Evolutionary conservation across 345 rosid genomes (phyloP).

Genomic region (Angophora floribunda): DNA sequence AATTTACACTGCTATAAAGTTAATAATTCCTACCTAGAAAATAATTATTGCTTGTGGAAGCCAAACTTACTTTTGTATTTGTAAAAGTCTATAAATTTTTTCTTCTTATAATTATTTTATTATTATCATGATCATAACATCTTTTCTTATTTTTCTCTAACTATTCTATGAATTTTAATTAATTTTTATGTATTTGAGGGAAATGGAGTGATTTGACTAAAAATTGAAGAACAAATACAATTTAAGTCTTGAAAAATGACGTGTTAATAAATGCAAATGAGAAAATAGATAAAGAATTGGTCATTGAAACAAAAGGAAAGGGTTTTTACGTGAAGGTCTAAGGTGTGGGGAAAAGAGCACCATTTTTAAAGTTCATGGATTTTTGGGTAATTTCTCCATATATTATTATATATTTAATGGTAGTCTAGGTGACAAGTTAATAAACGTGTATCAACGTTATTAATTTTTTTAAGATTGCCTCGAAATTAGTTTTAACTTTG

Average conservation of each 20-base stretch:
- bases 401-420: not conserved
- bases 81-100: not conserved
- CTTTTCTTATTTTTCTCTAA: not conserved
- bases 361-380: not conserved
- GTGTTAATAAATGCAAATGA: not conserved
- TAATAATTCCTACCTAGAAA: not conserved
- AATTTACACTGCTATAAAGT: not conserved
- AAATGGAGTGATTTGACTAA: not conserved
- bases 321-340: not conserved
- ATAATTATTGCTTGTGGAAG: not conserved
- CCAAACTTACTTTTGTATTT: not conserved
- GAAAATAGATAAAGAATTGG: not conserved
- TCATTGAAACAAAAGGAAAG: not conserved
- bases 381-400: not conserved
- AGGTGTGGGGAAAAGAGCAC: not conserved
- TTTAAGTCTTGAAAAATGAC: not conserved
- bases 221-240: not conserved
- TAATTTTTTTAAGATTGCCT: not conserved
- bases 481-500: not conserved
- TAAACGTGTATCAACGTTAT: not conserved
- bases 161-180: not conserved
- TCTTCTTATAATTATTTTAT: not conserved
- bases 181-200: not conserved
- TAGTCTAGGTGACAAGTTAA: not conserved
- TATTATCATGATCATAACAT: not conserved